phyloP scores from a whole-genome alignment of 768 basidiomycete species.

The Hortiboletus campestris region DNA sequence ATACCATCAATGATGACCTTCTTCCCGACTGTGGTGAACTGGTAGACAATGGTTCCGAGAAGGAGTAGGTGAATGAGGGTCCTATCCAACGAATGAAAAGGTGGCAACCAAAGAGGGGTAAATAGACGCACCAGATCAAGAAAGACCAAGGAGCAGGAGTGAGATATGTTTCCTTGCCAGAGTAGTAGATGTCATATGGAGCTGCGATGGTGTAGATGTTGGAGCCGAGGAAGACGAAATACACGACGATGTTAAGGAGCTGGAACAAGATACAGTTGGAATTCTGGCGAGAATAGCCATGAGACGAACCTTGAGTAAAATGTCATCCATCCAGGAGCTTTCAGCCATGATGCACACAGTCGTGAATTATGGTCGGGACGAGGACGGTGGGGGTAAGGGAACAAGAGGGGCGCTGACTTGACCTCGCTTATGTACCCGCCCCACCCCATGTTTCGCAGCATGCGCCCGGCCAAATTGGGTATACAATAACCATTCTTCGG shows the following conservation, averaged over 20 bases:
- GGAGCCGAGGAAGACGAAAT: slow-evolving; percentile 83
- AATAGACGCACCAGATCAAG: slow-evolving; percentile 68
- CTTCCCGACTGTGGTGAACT: slow-evolving; percentile 79
- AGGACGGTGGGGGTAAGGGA: slow-evolving; percentile 9
- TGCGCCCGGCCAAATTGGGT: slow-evolving; percentile 11
- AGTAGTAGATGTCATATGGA: slow-evolving; percentile 67
- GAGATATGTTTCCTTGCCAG: slow-evolving; percentile 84
- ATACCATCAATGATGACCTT: slow-evolving; percentile 80
- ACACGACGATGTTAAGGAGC: slow-evolving; percentile 80
- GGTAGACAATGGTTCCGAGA: slow-evolving; percentile 88
- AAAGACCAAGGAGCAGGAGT: slow-evolving; percentile 95
- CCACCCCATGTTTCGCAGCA: slow-evolving; percentile 11
- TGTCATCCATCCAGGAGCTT: slow-evolving; percentile 68
- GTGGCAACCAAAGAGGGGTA: not conserved
- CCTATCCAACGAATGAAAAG: slow-evolving; percentile 41
- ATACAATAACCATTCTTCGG: not conserved
- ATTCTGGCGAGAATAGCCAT: not conserved
- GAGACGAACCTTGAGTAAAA: slow-evolving; percentile 68
- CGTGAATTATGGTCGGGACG: not conserved
- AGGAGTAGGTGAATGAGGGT: slow-evolving; percentile 87
- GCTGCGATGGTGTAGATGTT: slow-evolving; percentile 85
- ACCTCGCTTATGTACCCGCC: slow-evolving; percentile 28
- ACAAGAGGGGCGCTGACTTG: slow-evolving; percentile 12
- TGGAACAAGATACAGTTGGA: slow-evolving; percentile 18
- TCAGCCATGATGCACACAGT: slow-evolving; percentile 46